Conservation (phyloP, 306 rosid genomes). For the Quercus alba region DNA sequence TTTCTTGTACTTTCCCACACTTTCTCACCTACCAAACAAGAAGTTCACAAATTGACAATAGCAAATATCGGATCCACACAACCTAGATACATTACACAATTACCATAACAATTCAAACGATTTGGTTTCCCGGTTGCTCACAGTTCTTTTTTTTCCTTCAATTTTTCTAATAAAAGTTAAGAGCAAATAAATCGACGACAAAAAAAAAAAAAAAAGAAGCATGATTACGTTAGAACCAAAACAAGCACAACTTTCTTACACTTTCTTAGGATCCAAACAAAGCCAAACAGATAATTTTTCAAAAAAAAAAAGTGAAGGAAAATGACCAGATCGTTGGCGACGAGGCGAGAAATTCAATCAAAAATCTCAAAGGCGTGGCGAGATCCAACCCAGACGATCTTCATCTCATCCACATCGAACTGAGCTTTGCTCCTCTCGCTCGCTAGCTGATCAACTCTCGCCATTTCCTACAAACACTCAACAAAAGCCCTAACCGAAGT, state of each 20-base stretch:
- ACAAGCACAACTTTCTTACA: too few species aligned
- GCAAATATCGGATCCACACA: neutral
- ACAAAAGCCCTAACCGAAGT: neutral
- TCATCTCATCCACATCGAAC: slow-evolving; percentile 81
- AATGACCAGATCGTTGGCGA: slow-evolving; percentile 80
- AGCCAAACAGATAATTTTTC: neutral
- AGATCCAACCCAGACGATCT: slow-evolving; percentile 87
- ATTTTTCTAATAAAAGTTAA: too few species aligned
- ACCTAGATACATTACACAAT: neutral
- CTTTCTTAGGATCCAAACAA: neutral
- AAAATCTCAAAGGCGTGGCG: slow-evolving; percentile 57
- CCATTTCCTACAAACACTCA: slow-evolving; percentile 25
- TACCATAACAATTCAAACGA: slow-evolving; percentile 7
- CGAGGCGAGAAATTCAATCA: slow-evolving; percentile 76
- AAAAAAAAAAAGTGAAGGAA: neutral
- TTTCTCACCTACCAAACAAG: neutral
- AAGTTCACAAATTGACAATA: neutral
- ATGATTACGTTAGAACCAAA: neutral
- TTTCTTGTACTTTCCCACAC: too few species aligned
- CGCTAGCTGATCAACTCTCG: slow-evolving; percentile 69
- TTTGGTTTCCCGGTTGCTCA: neutral
- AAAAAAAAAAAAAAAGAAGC: neutral
- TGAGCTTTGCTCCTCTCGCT: slow-evolving; percentile 63
- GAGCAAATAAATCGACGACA: neutral
- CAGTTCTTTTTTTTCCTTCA: too few species aligned